A percentile compares a stretch with the other conserved stretches of the same genome.
phyloP scores from a whole-genome alignment of 1,284 basidiomycete species.

The Cutaneotrichosporon sp. region DNA sequence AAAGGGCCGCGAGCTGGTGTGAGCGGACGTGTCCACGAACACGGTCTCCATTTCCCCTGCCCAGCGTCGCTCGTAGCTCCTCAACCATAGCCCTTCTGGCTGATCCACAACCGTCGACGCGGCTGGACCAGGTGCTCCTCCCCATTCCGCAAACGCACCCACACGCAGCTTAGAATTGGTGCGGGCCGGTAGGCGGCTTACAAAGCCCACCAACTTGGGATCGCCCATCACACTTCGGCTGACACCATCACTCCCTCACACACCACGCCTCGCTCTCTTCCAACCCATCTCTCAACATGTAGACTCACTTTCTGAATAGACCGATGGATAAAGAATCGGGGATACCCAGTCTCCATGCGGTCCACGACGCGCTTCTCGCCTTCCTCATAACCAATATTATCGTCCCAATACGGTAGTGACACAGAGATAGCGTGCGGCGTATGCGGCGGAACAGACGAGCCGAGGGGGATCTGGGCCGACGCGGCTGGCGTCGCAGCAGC shows the following conservation, averaged over 20 bases:
- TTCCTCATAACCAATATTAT: conserved; percentile 92
- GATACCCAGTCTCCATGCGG: conserved; percentile 90
- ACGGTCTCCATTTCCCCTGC: no score
- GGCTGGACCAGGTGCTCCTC: no score
- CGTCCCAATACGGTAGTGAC: conserved; percentile 91
- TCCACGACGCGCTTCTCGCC: conserved; percentile 79
- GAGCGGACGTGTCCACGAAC: not conserved
- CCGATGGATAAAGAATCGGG: conserved; percentile 91
- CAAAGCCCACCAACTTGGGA: not conserved
- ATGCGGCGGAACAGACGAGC: conserved; percentile 52
- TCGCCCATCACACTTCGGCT: not conserved
- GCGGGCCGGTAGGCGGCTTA: no score
- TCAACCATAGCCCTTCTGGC: no score
- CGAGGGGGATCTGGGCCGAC: conserved; percentile 48
- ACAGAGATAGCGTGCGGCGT: conserved; percentile 89
- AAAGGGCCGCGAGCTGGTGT: conserved; percentile 69
- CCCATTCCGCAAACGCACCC: no score
- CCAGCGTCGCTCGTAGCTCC: no score
- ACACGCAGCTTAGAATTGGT: no score
- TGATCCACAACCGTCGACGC: no score
- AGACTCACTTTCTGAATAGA: conserved; percentile 76
- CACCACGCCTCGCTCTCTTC: not conserved
- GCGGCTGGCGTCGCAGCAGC: not conserved
- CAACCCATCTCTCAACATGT: not conserved
- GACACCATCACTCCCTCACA: not conserved